Base-by-base conservation (phyloP, 192 early-diverging fungal genomes). In the Coemansia sp. region DNA sequence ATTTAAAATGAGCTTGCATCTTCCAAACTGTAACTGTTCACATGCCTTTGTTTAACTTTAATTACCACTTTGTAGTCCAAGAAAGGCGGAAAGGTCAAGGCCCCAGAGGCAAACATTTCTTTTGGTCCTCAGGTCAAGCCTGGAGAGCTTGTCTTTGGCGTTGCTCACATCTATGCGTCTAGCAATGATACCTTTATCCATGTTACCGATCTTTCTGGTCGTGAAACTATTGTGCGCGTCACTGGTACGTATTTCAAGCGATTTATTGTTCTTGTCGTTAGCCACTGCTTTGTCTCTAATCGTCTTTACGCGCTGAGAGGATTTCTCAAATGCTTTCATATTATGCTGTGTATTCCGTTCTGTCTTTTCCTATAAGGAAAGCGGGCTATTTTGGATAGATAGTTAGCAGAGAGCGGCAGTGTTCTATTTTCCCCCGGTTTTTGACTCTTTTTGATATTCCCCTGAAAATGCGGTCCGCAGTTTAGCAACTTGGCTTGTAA, bases 111-210 rank as follows among this genome's bases (percentile, higher is more conserved):
- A 86, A 91, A 89, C 84, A 92, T 98, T 81, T 89, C 91, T 68
- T 90, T 98, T 75, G 98, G 98, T 69, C 98, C 98, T 75, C 91
- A 98, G 86, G 94, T 95, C 85, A 92, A 93, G 74, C 94, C 94
- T 81, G 96, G 95, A 75, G 96, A 99, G 87, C 87, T 92, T 83
- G 98, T 99, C 70, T 99, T 98, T 75, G 98, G 98, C 83, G 98
- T 99, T 87, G 95, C 95, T 68, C 98, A 98, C 92, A 98, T 99
- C 87, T 98, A 92, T 77, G 96, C 98, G 82, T 93, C 91, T 62
- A 97, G 94, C 90, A 99, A 99, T 91, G 98, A 99, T 85, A 99
- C 98, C 75, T 99, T 99, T 78, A 95, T 99, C 76, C 98, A 99
- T 88, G 90, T 99, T 78, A 99, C 98, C 71, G 98, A 99, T 98